Base-by-base conservation (phyloP, 2,329 filamentous ascomycete genomes). In the Aspergillus phoenicis region DNA sequence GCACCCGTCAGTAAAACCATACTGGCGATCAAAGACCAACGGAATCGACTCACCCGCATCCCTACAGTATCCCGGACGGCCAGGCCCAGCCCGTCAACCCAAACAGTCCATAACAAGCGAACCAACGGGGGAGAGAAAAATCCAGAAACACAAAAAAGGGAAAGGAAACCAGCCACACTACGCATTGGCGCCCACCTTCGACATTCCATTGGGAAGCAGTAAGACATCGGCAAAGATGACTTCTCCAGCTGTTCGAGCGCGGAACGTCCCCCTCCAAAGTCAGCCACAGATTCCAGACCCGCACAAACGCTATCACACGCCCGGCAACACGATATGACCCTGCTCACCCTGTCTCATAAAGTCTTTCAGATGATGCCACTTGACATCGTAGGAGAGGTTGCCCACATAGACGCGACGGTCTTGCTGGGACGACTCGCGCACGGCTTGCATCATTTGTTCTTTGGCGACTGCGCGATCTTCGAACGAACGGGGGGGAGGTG, bases 171-270 rank as follows among this genome's bases (percentile, higher is more conserved):
- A 91, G 87, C 89, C 90, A 89, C 87, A 89, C 90, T 90, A 93
- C 85, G 84, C 88, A 85, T 91, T 90, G 86, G 89, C 88, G 93
- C 91, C 92, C 93, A 98, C 94, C 94, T 99, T 99, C 91, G 94
- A 98, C 95, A 99, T 99, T 93, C 95, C 95, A 87, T 99, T 99
- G 77, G 95, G 95, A 89, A 99, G 93, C 81, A 97, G 86, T 82
- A 99, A 89, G 78, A 99, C 95, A 87, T 99, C 95, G 84, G 95
- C 95, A 84, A 97, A 99, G 84, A 98, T 88, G 80, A 99, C 95
- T 82, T 98, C 94, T 87, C 95, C 95, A 84, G 95, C 95, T 98
- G 81, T 71, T 76, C 68, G 41, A 64, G 52, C 55, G 61, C 53
- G 63, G 61, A 66, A 66, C 8, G 73, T 56, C 62, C 64, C 64